Evolutionary conservation across 2,329 filamentous ascomycete genomes (phyloP).

Genomic region (Calcarisporium arbuscula): DNA sequence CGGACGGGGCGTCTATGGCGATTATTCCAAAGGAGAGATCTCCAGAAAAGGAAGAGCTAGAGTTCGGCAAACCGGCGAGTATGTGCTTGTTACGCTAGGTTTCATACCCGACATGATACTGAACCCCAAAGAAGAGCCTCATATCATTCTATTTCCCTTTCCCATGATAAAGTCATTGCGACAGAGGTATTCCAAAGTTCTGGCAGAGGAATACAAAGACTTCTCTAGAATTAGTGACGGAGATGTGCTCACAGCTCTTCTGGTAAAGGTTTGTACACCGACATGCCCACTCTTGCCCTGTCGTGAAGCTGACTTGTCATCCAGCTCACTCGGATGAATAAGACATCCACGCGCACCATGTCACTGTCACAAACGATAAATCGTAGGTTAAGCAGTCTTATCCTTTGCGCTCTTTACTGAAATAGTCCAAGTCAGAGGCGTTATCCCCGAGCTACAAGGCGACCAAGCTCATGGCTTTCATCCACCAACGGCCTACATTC

Average conservation of each 20-base stretch:
- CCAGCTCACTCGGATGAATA: no score
- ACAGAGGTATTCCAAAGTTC: not conserved
- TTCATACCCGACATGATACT: slow-evolving; percentile 1
- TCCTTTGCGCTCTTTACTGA: no score
- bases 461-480: no score
- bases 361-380: no score
- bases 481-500: no score
- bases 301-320: no score
- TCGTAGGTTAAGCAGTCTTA: no score
- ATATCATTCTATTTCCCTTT: slow-evolving; percentile 4
- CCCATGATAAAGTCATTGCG: slow-evolving; percentile 1
- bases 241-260: slow-evolving; percentile 8
- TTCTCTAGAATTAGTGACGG: slow-evolving; percentile 5
- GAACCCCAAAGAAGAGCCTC: not conserved
- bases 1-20: slow-evolving; percentile 1
- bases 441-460: no score
- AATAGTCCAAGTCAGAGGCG: no score
- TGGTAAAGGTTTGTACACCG: slow-evolving; percentile 9
- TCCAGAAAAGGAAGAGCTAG: not conserved
- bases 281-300: no score
- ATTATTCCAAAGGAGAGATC: slow-evolving; percentile 1
- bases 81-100: not conserved
- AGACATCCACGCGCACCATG: no score
- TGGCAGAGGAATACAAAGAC: slow-evolving; percentile 2
- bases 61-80: not conserved